Evolutionary conservation across 1,284 basidiomycete species (phyloP), one percentile per base, ranked within the genome.

Genomic region (Paramarasmius palmivorus): DNA sequence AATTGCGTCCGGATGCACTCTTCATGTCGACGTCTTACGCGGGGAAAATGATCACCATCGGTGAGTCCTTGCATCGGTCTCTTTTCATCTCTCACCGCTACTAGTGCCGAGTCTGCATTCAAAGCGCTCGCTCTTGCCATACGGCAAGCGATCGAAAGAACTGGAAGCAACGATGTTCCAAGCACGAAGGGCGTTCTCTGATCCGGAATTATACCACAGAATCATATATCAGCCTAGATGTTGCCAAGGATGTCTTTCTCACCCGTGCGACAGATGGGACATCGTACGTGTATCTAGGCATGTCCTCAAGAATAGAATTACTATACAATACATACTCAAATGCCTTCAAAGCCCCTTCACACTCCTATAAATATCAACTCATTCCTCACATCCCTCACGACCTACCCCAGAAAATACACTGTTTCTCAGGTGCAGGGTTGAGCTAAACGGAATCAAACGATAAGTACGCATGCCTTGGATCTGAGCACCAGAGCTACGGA

Each of bases 1-100:
- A 19, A 93, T 93, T 61, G 91, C 92, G 4, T 90, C 94, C 0
- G 92, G 92, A n/a, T 84, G 86, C 15, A 96, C 94, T 1, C 75
- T 97, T 42, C 97, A 99, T 67, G 84, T 99, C 48, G 97, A 99
- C 69, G 92, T 92, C 38, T 78, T 99, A 51, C 81, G 94, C 32
- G 97, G 97, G 48, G 88, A 93, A 63, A 99, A 99, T 73, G 97
- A 99, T 69, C 97, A 99, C 71, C 97, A 99, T 73, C 86, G 92
- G 95, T 94, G 65, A 59, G 86, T 72, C 10, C 38, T 32, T 52
- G 29, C 10, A 32, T 37, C n/a, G 19, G 32, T 26, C 48, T 50
- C 41, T 52, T 57, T 47, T 53, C 46, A 53, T 51, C 17, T 29
- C n/a, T 26, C 52, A 32, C 35, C 35, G 41, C 22, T 45, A 51